These are phyloP conservation scores for Ilyonectria robusta DNA, from an alignment of 2,329 filamentous ascomycete species.

Conservation along the genomic window DNA sequence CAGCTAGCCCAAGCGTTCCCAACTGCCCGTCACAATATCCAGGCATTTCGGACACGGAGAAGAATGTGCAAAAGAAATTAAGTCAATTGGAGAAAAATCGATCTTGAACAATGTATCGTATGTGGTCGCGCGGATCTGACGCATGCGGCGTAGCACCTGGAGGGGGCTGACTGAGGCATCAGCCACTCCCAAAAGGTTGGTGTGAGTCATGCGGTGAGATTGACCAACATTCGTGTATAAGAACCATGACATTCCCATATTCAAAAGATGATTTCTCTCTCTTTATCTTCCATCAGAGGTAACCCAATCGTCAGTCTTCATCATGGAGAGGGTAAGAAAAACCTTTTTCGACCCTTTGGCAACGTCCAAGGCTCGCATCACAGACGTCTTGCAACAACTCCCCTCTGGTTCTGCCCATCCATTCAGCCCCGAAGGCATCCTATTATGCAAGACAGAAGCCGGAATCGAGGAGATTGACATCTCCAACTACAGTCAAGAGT, in stretches of 20 bases:
- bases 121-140: no score
- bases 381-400: slow-evolving; percentile 30
- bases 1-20: no score
- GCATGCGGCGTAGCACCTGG: no score
- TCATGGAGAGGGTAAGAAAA: slow-evolving; percentile 36
- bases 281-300: not conserved
- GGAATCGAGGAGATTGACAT: slow-evolving; percentile 37
- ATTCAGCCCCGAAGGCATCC: slow-evolving; percentile 34
- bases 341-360: slow-evolving; percentile 37
- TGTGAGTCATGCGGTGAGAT: not conserved
- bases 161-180: no score
- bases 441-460: slow-evolving; percentile 27
- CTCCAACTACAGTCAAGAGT: slow-evolving; percentile 30
- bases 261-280: not conserved
- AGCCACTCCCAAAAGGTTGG: not conserved
- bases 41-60: no score
- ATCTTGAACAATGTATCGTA: no score
- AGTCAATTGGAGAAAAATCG: no score
- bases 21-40: no score
- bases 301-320: not conserved
- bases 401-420: slow-evolving; percentile 36
- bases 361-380: slow-evolving; percentile 31
- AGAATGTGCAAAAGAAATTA: no score
- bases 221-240: not conserved
- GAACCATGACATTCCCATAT: not conserved